Evolutionary conservation across 345 rosid genomes (phyloP), one percentile per base, ranked within the genome.

Genomic region (Arabis hirsuta): DNA sequence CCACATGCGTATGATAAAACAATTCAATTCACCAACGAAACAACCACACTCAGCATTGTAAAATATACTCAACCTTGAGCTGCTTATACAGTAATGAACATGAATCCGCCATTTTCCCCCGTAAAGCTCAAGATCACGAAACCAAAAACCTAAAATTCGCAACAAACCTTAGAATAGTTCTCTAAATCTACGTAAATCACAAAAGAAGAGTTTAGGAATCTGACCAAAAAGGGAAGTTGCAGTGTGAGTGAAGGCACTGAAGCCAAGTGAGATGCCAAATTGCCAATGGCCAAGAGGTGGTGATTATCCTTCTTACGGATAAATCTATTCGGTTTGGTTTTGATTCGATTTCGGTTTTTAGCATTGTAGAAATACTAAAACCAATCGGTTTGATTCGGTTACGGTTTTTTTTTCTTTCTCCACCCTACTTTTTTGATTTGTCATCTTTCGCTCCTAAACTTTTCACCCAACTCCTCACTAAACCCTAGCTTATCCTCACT

Each of bases 51-150:
- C 11, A 6, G 2, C 48, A 36, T 51, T 22, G 6, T 65, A 13
- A 36, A 50, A 50, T 4, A 13, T 4, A 38, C 12, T 16, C 61
- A 29, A 86, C 91, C 88, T 82, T 87, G 51, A 89, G 96, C 63
- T 85, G 83, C 76, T 82, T 78, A 51, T 52, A 81, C 45, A 91
- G 81, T 67, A 46, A 12, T 1, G 85, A 69, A 11, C 91, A 70
- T 44, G 86, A 65, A 65, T 65, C 87, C 88, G 29, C 48, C 73
- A 69, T 69, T 58, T 13, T 32, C 12, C 0, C 3, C 6, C 36
- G 38, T 57, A 9, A 24, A 54, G 55, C 27, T 38, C 16, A 36
- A 34, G 72, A 55, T 16, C 53, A 29, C n/a, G n/a, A n/a, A 36
- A 45, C 16, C 13, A 45, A 13, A n/a, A 32, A 55, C 13, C 36